These are phyloP conservation scores for Cyberlindnera subsufficiens DNA, from an alignment of 805 yeast genomes.

Conservation along the genomic window DNA sequence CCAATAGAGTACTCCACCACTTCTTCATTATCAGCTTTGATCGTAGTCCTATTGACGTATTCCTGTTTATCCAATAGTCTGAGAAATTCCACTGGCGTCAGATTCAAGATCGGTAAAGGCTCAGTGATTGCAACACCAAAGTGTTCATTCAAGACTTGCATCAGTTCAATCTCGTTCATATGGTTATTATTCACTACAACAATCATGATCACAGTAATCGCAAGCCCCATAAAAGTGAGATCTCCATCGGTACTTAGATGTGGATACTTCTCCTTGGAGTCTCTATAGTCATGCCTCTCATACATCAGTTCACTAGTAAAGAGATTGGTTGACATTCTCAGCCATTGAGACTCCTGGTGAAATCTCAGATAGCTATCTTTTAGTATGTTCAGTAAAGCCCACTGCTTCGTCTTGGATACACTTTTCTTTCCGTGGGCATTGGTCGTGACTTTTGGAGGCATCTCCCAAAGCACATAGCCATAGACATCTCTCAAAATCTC, in stretches of 20 bases:
- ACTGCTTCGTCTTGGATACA: constrained; percentile 9
- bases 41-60: constrained; percentile 18
- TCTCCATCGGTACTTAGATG: constrained; percentile 12
- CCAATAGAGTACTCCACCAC: constrained; percentile 25
- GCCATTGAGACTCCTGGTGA: constrained; percentile 14
- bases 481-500: constrained; percentile 4
- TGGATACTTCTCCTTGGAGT: constrained; percentile 14
- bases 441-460: constrained; percentile 10
- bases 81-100: constrained; percentile 16
- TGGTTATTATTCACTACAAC: constrained; percentile 22
- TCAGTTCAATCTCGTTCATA: constrained; percentile 35
- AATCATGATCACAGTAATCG: constrained; percentile 16
- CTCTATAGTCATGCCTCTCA: constrained; percentile 20
- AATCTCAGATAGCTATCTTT: constrained; percentile 12
- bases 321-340: constrained; percentile 3
- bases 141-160: constrained; percentile 33
- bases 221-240: constrained; percentile 17
- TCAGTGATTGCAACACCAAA: constrained; percentile 20
- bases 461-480: constrained; percentile 7
- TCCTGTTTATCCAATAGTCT: constrained; percentile 21
- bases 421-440: constrained; percentile 9
- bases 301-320: constrained; percentile 21
- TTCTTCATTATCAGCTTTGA: constrained; percentile 18
- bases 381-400: constrained; percentile 12
- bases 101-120: constrained; percentile 9